These are phyloP conservation scores for Solanum ossicruentum DNA, from an alignment of 257 asterid genomes.

Conservation along the genomic window DNA sequence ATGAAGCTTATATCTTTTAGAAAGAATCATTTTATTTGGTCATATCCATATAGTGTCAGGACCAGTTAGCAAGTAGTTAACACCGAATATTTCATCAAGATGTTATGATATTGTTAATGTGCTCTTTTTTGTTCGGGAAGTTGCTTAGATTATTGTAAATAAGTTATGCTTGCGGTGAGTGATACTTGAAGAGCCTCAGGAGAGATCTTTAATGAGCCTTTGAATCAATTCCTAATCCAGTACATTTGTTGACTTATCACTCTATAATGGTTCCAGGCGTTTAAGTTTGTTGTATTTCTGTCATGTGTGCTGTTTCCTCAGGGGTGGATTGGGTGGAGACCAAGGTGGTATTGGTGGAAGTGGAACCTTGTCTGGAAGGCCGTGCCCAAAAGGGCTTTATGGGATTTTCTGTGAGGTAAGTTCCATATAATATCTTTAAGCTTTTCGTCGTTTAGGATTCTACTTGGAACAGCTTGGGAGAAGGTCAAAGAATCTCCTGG, in stretches of 20 bases:
- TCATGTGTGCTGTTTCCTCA: conserved; percentile 14
- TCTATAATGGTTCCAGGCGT: neutral
- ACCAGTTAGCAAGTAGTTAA: neutral
- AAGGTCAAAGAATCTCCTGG: neutral
- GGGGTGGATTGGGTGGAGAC: conserved; percentile 85
- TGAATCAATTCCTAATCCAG: neutral
- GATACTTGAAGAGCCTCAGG: neutral
- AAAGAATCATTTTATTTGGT: neutral
- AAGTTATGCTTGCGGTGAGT: neutral
- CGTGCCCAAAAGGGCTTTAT: conserved; percentile 93
- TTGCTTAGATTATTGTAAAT: neutral
- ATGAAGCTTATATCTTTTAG: neutral
- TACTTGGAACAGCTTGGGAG: neutral
- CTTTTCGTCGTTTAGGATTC: neutral
- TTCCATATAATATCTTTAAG: neutral
- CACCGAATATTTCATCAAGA: neutral
- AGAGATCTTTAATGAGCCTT: neutral
- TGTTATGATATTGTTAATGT: neutral
- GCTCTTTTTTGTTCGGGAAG: neutral
- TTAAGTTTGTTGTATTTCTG: neutral
- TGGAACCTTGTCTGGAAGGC: conserved; percentile 87
- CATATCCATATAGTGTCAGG: neutral
- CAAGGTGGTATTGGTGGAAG: conserved; percentile 59
- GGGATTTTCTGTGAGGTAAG: conserved; percentile 83
- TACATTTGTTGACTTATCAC: neutral